Percentiles rank a stretch among this genome's conserved stretches.
These are phyloP conservation scores for Copromyces sp. DNA, from an alignment of 495 filamentous ascomycete species.

Conservation along the genomic window DNA sequence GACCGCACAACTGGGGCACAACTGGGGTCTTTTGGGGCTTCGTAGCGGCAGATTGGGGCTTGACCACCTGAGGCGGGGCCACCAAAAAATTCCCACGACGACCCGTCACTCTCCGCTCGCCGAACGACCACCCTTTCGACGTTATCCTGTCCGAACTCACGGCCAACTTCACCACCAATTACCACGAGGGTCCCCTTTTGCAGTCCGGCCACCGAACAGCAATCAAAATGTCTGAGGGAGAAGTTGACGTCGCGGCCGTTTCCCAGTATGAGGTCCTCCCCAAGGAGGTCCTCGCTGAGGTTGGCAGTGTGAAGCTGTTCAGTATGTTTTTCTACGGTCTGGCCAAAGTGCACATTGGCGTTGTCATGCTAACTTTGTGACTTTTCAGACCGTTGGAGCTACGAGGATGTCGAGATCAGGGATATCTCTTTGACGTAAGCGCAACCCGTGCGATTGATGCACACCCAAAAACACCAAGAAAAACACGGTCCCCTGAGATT, in stretches of 20 bases:
- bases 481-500: background rate
- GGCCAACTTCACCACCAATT: conserved; percentile 1
- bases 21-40: conserved; percentile 20
- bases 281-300: conserved; percentile 84
- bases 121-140: background rate
- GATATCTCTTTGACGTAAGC: conserved; percentile 99
- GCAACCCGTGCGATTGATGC: conserved; percentile 2
- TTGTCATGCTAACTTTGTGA: conserved; percentile 20
- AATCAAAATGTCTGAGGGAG: conserved; percentile 89
- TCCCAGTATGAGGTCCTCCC: conserved; percentile 72
- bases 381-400: conserved; percentile 49
- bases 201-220: conserved; percentile 6
- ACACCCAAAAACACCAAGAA: background rate
- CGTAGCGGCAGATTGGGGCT: conserved; percentile 5
- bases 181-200: background rate
- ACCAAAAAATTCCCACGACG: conserved; percentile 26
- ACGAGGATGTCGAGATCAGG: conserved; percentile 98
- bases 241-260: conserved; percentile 80
- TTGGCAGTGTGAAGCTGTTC: conserved; percentile 96
- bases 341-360: conserved; percentile 20
- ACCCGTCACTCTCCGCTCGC: background rate
- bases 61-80: conserved; percentile 23
- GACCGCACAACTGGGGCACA: background rate
- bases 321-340: conserved; percentile 32
- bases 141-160: background rate